A percentile compares a stretch with the other conserved stretches of the same genome.
phyloP scores from a whole-genome alignment of 768 basidiomycete species.

The Kwoniella mangroviensis region DNA sequence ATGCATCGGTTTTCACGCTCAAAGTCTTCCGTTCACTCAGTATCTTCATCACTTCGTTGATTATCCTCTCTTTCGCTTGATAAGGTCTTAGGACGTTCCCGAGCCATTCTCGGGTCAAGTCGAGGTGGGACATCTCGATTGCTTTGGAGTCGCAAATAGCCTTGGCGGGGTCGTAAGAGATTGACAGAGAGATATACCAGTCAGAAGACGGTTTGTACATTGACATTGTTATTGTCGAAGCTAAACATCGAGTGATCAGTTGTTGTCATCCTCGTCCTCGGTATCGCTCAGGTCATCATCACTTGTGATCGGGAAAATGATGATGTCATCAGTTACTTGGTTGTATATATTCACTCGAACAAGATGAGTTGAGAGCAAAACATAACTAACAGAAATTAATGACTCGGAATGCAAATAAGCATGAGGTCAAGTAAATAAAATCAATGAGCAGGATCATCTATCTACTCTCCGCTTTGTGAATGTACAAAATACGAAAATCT shows the following conservation, averaged over 20 bases:
- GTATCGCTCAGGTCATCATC: not conserved
- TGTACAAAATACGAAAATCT: too few relatives aligned
- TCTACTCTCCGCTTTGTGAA: too few relatives aligned
- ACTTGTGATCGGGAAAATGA: slow-evolving; percentile 3
- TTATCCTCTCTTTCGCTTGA: slow-evolving; percentile 42
- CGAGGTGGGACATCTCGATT: slow-evolving; percentile 39
- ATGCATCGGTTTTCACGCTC: slow-evolving; percentile 57
- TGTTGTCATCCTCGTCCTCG: not conserved
- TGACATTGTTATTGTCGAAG: not conserved
- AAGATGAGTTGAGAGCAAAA: too few relatives aligned
- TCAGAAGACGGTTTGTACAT: too few relatives aligned
- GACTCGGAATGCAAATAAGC: too few relatives aligned
- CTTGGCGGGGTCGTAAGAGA: too few relatives aligned
- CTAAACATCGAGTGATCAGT: not conserved
- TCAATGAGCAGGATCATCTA: too few relatives aligned
- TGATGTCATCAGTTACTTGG: slow-evolving; percentile 24
- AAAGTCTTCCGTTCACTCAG: slow-evolving; percentile 47
- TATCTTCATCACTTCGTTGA: slow-evolving; percentile 49
- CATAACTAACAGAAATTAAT: too few relatives aligned
- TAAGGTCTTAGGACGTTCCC: slow-evolving; percentile 52
- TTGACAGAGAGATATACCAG: too few relatives aligned
- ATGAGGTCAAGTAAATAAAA: too few relatives aligned
- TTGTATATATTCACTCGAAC: too few relatives aligned
- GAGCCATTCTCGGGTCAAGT: slow-evolving; percentile 53
- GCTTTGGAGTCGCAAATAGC: too few relatives aligned